Conservation (phyloP, 2,329 filamentous ascomycete species). For the Trichoderma afroharzianum region DNA sequence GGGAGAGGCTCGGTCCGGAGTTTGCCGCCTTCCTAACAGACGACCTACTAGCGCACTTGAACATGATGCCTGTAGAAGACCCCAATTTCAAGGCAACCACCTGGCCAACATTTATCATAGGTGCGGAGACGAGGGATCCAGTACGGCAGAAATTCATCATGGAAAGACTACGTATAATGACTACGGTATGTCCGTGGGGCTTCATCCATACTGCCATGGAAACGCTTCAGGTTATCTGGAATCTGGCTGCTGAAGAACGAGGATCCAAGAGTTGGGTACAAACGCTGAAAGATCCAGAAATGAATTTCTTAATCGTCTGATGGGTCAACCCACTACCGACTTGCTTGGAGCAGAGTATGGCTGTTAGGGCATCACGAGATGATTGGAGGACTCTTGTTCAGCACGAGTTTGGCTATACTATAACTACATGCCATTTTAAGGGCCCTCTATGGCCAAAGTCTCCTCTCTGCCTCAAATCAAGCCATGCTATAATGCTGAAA, state of each 20-base stretch:
- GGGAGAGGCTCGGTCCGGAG: conserved; percentile 24
- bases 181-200: conserved; percentile 44
- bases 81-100: conserved; percentile 53
- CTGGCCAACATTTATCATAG: conserved; percentile 56
- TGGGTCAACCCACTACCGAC: background rate
- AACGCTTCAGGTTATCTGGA: conserved; percentile 44
- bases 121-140: conserved; percentile 45
- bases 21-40: conserved; percentile 34
- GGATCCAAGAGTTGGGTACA: conserved; percentile 40
- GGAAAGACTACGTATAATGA: conserved; percentile 40
- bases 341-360: background rate
- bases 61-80: conserved; percentile 45
- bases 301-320: conserved; percentile 44
- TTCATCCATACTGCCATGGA: conserved; percentile 47
- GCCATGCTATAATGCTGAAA: background rate
- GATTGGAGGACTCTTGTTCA: background rate
- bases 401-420: background rate
- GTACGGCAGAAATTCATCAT: conserved; percentile 47
- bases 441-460: background rate
- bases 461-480: background rate
- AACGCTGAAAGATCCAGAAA: conserved; percentile 38
- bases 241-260: conserved; percentile 32
- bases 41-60: conserved; percentile 46
- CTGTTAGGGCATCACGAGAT: background rate
- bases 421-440: background rate